phyloP scores from a whole-genome alignment of 208 protist genomes.

The Trypanosomatidae sp. region DNA sequence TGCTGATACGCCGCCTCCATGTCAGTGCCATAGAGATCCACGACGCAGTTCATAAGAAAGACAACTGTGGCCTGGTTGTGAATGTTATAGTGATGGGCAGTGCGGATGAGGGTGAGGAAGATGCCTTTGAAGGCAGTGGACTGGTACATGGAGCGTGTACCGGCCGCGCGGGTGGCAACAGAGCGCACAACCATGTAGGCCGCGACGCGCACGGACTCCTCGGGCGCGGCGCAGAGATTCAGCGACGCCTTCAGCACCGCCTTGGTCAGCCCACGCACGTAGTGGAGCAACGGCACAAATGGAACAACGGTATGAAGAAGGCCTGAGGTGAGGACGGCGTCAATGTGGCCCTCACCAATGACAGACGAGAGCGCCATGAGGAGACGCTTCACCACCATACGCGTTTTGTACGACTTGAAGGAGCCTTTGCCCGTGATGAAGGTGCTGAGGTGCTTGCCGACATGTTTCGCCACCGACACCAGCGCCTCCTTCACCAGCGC shows the following conservation, averaged over 20 bases:
- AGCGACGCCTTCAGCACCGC: conserved; percentile 71
- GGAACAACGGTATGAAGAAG: conserved; percentile 76
- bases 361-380: conserved; percentile 63
- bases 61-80: conserved; percentile 78
- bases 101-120: conserved; percentile 92
- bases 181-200: conserved; percentile 88
- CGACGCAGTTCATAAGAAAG: conserved; percentile 94
- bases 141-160: conserved; percentile 91
- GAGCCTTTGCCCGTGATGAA: conserved; percentile 85
- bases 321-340: conserved; percentile 58
- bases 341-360: conserved; percentile 61
- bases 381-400: conserved; percentile 77
- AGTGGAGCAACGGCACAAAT: conserved; percentile 90
- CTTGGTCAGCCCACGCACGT: conserved; percentile 83
- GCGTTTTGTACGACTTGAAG: conserved; percentile 74
- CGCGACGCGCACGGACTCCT: conserved; percentile 83
- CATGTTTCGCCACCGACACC: conserved; percentile 61
- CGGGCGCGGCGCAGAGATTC: conserved; percentile 60
- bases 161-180: conserved; percentile 84
- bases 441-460: conserved; percentile 56
- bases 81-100: conserved; percentile 80
- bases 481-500: conserved; percentile 85
- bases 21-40: conserved; percentile 96
- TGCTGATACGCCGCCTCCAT: conserved; percentile 93
- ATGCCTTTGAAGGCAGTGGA: conserved; percentile 91